These are phyloP conservation scores for Globisporangium solare DNA, from an alignment of 352 stramenopile genomes.

Conservation along the genomic window DNA sequence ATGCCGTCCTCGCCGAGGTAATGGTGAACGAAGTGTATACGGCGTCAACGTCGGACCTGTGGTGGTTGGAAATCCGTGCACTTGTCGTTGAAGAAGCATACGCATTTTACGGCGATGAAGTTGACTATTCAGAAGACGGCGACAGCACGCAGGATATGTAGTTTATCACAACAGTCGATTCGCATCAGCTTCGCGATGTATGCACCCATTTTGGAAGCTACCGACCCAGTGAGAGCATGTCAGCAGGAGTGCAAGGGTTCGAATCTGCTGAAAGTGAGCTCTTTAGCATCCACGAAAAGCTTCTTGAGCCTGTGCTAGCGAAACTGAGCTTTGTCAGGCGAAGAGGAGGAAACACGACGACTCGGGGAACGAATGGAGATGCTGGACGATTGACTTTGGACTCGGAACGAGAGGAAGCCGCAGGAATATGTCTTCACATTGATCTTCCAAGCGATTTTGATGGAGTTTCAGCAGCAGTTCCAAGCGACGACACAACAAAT, in stretches of 20 bases:
- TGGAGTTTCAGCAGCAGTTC: too few relatives aligned
- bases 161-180: slow-evolving; percentile 27
- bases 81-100: slow-evolving; percentile 18
- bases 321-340: slow-evolving; percentile 19
- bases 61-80: slow-evolving; percentile 60
- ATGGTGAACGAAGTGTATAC: slow-evolving; percentile 51
- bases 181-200: slow-evolving; percentile 26
- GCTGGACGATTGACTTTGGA: too few relatives aligned
- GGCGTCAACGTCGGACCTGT: slow-evolving; percentile 41
- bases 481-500: too few relatives aligned
- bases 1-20: slow-evolving; percentile 27
- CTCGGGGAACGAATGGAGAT: not conserved
- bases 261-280: slow-evolving; percentile 23
- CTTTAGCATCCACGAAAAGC: slow-evolving; percentile 48
- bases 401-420: too few relatives aligned
- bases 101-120: not conserved
- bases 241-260: not conserved
- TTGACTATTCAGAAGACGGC: not conserved
- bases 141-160: not conserved
- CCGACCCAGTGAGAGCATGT: slow-evolving; percentile 39
- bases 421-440: not conserved
- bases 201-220: slow-evolving; percentile 44
- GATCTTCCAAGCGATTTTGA: not conserved
- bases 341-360: not conserved
- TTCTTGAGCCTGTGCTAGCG: slow-evolving; percentile 41